Conservation (phyloP, 1,139 yeast species). For the Pichia sp. region DNA sequence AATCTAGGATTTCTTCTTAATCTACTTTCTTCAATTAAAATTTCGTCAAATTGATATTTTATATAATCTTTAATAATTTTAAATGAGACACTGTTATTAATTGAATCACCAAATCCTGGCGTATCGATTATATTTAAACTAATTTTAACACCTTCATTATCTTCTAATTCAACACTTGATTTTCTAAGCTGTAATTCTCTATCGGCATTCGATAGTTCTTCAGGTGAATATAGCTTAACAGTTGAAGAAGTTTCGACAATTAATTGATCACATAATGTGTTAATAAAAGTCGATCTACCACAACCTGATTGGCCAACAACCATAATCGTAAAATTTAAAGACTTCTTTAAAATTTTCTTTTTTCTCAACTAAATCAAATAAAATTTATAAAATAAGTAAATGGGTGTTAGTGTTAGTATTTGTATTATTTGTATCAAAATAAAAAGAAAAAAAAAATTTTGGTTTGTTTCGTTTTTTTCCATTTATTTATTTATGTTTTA, state of each 20-base stretch:
- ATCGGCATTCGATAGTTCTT: conserved; percentile 34
- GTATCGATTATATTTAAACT: conserved; percentile 62
- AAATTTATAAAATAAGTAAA: background rate
- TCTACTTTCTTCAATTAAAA: conserved; percentile 84
- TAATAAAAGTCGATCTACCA: conserved; percentile 56
- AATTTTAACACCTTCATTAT: conserved; percentile 69
- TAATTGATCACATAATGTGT: conserved; percentile 78
- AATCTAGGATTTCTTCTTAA: conserved; percentile 83
- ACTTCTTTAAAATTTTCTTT: conserved; percentile 50
- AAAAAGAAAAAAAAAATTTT: too few relatives aligned
- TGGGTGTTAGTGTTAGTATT: background rate
- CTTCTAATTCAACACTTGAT: conserved; percentile 57
- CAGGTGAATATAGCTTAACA: conserved; percentile 34
- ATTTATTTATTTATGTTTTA: background rate
- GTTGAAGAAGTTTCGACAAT: conserved; percentile 51
- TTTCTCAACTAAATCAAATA: conserved; percentile 37
- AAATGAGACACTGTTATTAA: conserved; percentile 57
- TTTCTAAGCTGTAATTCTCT: conserved; percentile 44
- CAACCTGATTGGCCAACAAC: conserved; percentile 54
- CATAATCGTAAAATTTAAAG: conserved; percentile 55
- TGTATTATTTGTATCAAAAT: background rate
- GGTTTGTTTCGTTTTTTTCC: too few relatives aligned
- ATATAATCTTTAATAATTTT: conserved; percentile 67
- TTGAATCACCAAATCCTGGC: conserved; percentile 73
- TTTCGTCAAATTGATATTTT: conserved; percentile 88